phyloP scores from a whole-genome alignment of 257 asterid species.

The Penstemon davidsonii region DNA sequence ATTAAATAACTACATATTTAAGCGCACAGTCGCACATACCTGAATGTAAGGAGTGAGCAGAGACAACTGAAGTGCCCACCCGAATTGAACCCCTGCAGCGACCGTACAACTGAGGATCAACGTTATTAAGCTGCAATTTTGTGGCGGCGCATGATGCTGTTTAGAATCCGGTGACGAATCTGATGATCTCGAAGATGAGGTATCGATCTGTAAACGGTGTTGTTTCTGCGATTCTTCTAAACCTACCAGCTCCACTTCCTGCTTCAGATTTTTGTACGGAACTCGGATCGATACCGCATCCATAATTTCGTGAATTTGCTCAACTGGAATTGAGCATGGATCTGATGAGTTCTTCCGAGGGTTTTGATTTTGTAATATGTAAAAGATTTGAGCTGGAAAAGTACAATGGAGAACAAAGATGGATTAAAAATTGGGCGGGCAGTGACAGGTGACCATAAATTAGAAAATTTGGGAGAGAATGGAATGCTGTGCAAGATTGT shows the following conservation, averaged over 20 bases:
- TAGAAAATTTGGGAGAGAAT: not conserved
- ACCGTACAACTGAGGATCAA: slow-evolving; percentile 86
- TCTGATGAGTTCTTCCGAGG: slow-evolving; percentile 25
- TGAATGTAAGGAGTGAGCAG: slow-evolving; percentile 98
- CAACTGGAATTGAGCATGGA: slow-evolving; percentile 26
- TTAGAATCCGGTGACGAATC: slow-evolving; percentile 37
- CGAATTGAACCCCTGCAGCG: slow-evolving; percentile 99
- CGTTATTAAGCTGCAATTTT: slow-evolving; percentile 52
- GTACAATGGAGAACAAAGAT: not conserved
- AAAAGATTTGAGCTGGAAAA: slow-evolving; percentile 8
- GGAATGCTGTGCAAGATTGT: not conserved
- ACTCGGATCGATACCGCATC: slow-evolving; percentile 85
- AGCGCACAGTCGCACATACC: slow-evolving; percentile 37
- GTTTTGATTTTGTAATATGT: slow-evolving; percentile 17
- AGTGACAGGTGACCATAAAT: slow-evolving; percentile 6
- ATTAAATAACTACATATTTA: not conserved
- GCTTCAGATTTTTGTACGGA: slow-evolving; percentile 74
- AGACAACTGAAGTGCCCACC: slow-evolving; percentile 98
- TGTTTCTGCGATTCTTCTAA: slow-evolving; percentile 53
- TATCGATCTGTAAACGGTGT: slow-evolving; percentile 47
- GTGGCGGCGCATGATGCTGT: slow-evolving; percentile 36
- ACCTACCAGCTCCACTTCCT: slow-evolving; percentile 78
- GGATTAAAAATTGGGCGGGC: slow-evolving; percentile 14
- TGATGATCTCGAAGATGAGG: slow-evolving; percentile 38
- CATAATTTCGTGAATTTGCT: slow-evolving; percentile 38